These are phyloP conservation scores for Citrus reticulata DNA, from an alignment of 345 rosid species.

Conservation along the genomic window DNA sequence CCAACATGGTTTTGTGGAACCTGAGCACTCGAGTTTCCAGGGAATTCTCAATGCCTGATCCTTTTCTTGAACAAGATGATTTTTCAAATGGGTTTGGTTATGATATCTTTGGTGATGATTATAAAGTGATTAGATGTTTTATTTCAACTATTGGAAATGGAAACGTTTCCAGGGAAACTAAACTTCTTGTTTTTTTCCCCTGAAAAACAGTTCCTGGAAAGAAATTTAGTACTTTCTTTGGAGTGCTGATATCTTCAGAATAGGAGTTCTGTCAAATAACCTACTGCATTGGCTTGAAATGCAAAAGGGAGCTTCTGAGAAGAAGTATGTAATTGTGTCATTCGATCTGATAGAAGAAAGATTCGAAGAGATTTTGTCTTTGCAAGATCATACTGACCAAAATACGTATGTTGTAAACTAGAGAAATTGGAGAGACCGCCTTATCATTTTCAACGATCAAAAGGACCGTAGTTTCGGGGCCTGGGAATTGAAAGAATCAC, in stretches of 20 bases:
- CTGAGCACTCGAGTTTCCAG: conserved; percentile 21
- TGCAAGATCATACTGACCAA: too few species aligned
- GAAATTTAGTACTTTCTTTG: conserved; percentile 8
- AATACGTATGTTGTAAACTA: too few species aligned
- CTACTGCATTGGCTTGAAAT: conserved; percentile 26
- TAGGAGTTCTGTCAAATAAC: conserved; percentile 25
- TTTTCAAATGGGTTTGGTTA: conserved; percentile 32
- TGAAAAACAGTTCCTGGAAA: conserved; percentile 28
- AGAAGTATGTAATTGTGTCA: too few species aligned
- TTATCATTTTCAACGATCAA: too few species aligned
- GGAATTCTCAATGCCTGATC: conserved; percentile 23
- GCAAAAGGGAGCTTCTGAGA: background rate
- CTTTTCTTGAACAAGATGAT: background rate
- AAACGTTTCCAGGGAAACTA: background rate
- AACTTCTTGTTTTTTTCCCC: conserved; percentile 15
- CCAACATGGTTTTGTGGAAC: conserved; percentile 32
- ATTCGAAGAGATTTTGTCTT: too few species aligned
- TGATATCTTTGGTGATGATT: conserved; percentile 25
- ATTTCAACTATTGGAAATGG: too few species aligned
- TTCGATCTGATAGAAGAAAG: too few species aligned
- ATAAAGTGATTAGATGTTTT: conserved; percentile 14
- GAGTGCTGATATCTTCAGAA: background rate
- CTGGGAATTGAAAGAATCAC: too few species aligned
- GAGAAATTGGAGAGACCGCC: too few species aligned
- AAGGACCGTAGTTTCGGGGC: too few species aligned